Base-by-base conservation (phyloP, 768 basidiomycete genomes). In the Leucosporidium creatinivorum region DNA sequence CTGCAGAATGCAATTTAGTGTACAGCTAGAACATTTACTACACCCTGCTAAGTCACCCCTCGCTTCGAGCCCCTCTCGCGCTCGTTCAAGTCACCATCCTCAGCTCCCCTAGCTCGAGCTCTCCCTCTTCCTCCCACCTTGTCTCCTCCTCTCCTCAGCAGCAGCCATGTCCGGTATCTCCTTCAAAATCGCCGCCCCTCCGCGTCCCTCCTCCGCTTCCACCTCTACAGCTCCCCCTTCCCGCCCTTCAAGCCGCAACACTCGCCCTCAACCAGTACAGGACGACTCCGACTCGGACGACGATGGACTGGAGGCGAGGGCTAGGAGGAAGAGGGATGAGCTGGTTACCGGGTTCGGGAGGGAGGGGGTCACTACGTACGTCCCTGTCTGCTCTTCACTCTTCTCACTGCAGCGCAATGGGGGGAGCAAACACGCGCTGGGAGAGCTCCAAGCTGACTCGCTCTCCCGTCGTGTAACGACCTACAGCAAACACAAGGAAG, bases 181-280 rank as follows among this genome's bases (percentile, higher is more conserved):
- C 49, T 70, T 70, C 63, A 61, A 62, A 47, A 70, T 70, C 50
- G 19, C 26, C 2, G 66, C 69, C 13, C 69, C 66, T 6, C 13
- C 44, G 3, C 63, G 69, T 1, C 61, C 69, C 1, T 39, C 26
- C 23, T 44, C 62, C 0, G 10, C 13, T 10, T 31, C 58, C 9
- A n/a, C 63, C 21, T 36, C 31, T 7, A 51, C 64, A 13, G 26
- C 69, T 13, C 64, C 61, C 7, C 61, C 60, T 13, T 55, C 61
- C 8, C 44, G 25, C 25, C 62, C 52, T 7, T 6, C 30, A 23
- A 54, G 47, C 36, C 36, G 25, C 36, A 48, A 26, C 12, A 33
- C 30, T 8, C 62, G 25, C 58, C 28, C 25, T 44, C 47, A 21
- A 26, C 44, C 12, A 1, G 13, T 47, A 15, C 13, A 60, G 23